These are phyloP conservation scores for Mycosarcoma mackinlayi DNA, from an alignment of 1,284 basidiomycete species.

Conservation along the genomic window DNA sequence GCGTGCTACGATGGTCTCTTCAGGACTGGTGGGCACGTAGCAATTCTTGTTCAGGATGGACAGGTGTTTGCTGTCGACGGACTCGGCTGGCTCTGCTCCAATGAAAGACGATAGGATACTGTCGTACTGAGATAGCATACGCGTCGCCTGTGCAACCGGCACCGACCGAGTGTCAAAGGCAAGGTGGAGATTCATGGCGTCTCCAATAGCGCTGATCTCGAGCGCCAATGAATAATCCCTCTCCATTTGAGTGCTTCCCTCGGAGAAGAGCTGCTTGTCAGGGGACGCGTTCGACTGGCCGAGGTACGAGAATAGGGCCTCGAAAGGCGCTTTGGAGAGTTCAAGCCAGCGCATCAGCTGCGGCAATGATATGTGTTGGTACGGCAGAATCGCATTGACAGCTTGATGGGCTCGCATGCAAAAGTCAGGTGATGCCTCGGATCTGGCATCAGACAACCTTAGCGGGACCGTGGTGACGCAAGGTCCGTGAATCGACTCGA, in stretches of 20 bases:
- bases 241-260: conserved; percentile 42
- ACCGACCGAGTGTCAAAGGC: conserved; percentile 43
- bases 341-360: conserved; percentile 52
- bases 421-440: conserved; percentile 1
- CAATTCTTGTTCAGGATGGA: conserved; percentile 44
- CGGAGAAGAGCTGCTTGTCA: conserved; percentile 10
- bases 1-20: conserved; percentile 48
- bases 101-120: conserved; percentile 8
- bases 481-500: conserved; percentile 59
- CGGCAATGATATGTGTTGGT: conserved; percentile 59
- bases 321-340: conserved; percentile 42
- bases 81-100: not conserved
- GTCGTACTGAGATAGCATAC: conserved; percentile 54
- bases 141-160: conserved; percentile 40
- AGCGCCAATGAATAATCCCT: conserved; percentile 58
- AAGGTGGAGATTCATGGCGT: conserved; percentile 39
- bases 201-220: conserved; percentile 46
- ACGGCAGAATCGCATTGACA: conserved; percentile 35
- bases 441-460: conserved; percentile 21
- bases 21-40: conserved; percentile 21
- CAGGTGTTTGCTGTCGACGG: conserved; percentile 1
- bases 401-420: conserved; percentile 18
- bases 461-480: conserved; percentile 63
- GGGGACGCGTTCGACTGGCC: conserved; percentile 11
- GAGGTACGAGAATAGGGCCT: conserved; percentile 59